Evolutionary conservation across 2,329 filamentous ascomycete genomes (phyloP).

Genomic region (Botryotinia globosa): DNA sequence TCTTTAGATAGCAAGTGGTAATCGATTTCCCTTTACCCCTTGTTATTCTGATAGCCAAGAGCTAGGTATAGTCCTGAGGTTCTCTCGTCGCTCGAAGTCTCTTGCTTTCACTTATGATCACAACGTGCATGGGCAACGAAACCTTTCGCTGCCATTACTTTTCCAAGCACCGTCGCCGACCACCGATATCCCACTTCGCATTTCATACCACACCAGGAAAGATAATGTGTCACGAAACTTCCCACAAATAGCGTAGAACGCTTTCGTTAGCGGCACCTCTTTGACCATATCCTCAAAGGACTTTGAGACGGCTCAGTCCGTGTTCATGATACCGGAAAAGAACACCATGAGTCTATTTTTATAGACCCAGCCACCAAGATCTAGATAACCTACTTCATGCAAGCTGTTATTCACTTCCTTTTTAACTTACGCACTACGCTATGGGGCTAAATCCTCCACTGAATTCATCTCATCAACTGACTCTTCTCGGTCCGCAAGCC

Average conservation of each 20-base stretch:
- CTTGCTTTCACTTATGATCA: rapidly evolving
- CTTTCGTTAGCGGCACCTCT: too few species aligned
- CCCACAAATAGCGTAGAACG: too few species aligned
- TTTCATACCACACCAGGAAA: neutral
- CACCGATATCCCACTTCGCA: neutral
- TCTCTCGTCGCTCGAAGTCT: neutral
- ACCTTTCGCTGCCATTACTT: neutral
- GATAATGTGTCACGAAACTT: neutral
- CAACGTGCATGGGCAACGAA: neutral
- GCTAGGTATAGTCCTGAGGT: neutral
- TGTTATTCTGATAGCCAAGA: neutral
- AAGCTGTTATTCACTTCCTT: neutral
- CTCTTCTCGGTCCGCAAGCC: neutral
- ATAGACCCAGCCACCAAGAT: neutral
- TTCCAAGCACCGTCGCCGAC: neutral
- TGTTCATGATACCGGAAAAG: neutral
- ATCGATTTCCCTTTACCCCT: neutral
- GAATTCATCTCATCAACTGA: neutral
- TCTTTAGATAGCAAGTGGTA: neutral
- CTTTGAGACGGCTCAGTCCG: neutral
- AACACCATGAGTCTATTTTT: neutral
- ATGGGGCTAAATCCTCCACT: neutral
- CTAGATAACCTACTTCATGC: neutral
- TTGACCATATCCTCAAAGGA: neutral
- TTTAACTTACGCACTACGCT: neutral